Conservation (phyloP, 768 basidiomycete genomes). For the Boletus subparvulus region DNA sequence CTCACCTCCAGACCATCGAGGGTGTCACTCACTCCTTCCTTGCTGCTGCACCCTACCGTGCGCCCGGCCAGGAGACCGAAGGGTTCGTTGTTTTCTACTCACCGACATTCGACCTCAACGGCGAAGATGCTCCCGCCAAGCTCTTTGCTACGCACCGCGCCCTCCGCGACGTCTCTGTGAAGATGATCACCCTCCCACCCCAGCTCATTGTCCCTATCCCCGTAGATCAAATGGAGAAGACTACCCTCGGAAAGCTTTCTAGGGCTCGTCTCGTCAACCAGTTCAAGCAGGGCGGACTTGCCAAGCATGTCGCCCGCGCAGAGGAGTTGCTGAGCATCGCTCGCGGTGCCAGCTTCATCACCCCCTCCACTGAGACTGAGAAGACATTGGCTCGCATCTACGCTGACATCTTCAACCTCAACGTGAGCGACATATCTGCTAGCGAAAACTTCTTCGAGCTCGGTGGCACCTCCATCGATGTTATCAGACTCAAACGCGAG, state of each 20-base stretch:
- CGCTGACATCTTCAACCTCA: conserved; percentile 35
- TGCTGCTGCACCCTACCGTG: conserved; percentile 39
- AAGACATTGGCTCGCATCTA: conserved; percentile 29
- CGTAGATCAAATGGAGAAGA: conserved; percentile 38
- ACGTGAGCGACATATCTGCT: conserved; percentile 23
- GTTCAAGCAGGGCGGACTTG: conserved; percentile 37
- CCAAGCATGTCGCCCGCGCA: too few relatives aligned
- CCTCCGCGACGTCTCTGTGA: conserved; percentile 30
- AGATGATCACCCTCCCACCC: conserved; percentile 36
- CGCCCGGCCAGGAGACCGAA: conserved; percentile 40
- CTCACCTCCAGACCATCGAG: conserved; percentile 39
- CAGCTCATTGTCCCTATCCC: conserved; percentile 41
- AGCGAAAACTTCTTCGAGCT: conserved; percentile 42
- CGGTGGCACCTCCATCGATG: conserved; percentile 43
- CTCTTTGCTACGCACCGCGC: conserved; percentile 29
- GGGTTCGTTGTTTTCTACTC: conserved; percentile 44
- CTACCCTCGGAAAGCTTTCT: conserved; percentile 46
- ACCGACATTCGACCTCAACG: conserved; percentile 28
- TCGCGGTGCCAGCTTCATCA: too few relatives aligned
- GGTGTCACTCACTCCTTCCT: conserved; percentile 37
- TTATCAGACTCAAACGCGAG: conserved; percentile 32
- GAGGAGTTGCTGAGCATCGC: too few relatives aligned
- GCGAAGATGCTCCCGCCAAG: conserved; percentile 23
- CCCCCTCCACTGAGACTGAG: too few relatives aligned
- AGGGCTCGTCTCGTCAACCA: conserved; percentile 36